Percentiles rank a stretch among this genome's conserved stretches.
phyloP scores from a whole-genome alignment of 805 yeast genomes.

The Maudiozyma saulgeensis region DNA sequence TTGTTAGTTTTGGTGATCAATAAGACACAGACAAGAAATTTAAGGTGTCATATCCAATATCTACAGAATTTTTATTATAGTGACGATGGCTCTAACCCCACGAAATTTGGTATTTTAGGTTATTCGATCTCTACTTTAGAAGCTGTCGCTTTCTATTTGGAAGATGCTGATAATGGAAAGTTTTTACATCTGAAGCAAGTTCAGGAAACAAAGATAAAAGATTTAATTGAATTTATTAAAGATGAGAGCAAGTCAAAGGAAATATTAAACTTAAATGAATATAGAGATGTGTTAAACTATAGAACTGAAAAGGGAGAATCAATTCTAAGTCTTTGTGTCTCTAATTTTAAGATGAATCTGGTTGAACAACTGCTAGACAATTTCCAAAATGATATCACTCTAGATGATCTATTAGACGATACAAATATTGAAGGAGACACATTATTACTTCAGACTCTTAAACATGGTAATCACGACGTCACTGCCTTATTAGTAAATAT shows the following conservation, averaged over 20 bases:
- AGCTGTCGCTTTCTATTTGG: slow-evolving; percentile 55
- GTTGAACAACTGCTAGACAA: slow-evolving; percentile 39
- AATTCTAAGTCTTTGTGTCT: slow-evolving; percentile 52
- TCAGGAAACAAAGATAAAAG: slow-evolving; percentile 15
- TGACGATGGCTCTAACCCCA: slow-evolving; percentile 22
- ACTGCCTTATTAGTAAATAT: slow-evolving; percentile 39
- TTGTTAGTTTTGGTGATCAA: slow-evolving; percentile 62
- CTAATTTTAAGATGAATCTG: slow-evolving; percentile 35
- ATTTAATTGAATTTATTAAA: slow-evolving; percentile 14
- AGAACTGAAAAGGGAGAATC: slow-evolving; percentile 60
- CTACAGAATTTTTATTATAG: slow-evolving; percentile 47
- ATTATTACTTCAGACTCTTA: slow-evolving; percentile 54
- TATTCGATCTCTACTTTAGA: slow-evolving; percentile 79
- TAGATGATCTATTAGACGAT: slow-evolving; percentile 64
- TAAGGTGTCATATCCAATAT: slow-evolving; percentile 58
- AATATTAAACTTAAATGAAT: slow-evolving; percentile 3
- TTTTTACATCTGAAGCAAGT: background rate
- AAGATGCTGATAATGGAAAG: background rate
- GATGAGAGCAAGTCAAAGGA: slow-evolving; percentile 24
- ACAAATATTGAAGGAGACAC: slow-evolving; percentile 44
- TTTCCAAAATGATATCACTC: slow-evolving; percentile 41
- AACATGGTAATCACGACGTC: slow-evolving; percentile 39
- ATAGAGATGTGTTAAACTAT: slow-evolving; percentile 26
- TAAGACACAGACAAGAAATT: slow-evolving; percentile 46
- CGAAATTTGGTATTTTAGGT: slow-evolving; percentile 53